A percentile compares a stretch with the other conserved stretches of the same genome.
Conservation (phyloP, 495 filamentous ascomycete species). For the Cladorrhinum samala region DNA sequence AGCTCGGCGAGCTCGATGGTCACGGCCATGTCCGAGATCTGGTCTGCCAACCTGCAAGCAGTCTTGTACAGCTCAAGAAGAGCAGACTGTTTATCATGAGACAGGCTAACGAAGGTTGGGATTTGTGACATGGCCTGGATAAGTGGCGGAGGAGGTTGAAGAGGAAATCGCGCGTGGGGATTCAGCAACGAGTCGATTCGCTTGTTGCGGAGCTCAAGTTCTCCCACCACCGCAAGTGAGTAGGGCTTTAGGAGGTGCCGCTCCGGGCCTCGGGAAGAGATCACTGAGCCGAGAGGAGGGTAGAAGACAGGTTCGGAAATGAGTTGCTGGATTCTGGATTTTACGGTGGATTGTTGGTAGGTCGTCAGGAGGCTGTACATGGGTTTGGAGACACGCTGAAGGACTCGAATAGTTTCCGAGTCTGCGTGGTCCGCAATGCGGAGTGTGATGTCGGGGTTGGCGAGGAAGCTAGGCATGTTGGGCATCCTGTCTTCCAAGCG, state of each 20-base stretch:
- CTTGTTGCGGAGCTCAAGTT: conserved; percentile 21
- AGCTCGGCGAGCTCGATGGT: not conserved
- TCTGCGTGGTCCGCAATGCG: conserved; percentile 21
- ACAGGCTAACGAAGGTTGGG: not conserved
- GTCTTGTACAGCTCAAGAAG: not conserved
- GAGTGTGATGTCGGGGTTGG: conserved; percentile 22
- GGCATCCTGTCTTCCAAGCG: not conserved
- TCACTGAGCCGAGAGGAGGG: conserved; percentile 10
- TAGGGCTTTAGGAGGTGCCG: conserved; percentile 12
- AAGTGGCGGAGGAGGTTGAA: not conserved
- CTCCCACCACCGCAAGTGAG: conserved; percentile 17
- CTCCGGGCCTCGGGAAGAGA: conserved; percentile 16
- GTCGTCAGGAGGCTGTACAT: conserved; percentile 5
- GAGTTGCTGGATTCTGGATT: not conserved
- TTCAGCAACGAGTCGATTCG: conserved; percentile 18
- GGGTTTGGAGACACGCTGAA: conserved; percentile 18
- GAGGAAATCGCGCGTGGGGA: not conserved
- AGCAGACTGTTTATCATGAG: not conserved
- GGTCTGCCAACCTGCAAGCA: not conserved
- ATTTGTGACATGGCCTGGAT: not conserved
- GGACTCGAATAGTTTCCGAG: conserved; percentile 8
- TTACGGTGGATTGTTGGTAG: conserved; percentile 22
- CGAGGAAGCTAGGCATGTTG: not conserved
- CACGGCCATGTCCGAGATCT: not conserved
- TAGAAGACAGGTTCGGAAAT: not conserved